Evolutionary conservation across 2,329 filamentous ascomycete genomes (phyloP), one percentile per base, ranked within the genome.

Genomic region (Trichophyton verrucosum): DNA sequence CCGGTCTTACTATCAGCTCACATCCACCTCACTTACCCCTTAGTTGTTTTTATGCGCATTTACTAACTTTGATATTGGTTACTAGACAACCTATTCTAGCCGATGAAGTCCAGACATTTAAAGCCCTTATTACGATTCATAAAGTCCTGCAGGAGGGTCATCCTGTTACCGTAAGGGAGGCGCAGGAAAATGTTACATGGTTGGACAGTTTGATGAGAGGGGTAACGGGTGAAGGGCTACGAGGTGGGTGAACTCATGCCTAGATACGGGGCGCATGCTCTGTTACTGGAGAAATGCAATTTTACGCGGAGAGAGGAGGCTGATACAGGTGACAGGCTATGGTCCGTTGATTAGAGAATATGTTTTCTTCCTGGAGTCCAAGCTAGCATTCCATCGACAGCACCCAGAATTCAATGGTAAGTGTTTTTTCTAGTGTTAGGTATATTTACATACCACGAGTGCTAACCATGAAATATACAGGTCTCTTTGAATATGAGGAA

Each of bases 21-120:
- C 6, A 55, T 55, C 51, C 15, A 15, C n/a, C n/a, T 55, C 33
- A 57, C 53, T 15, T 3, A 15, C 40, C 55, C 55, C 55, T 40
- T 57, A 55, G 20, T 11, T 36, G 30, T 9, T 33, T 30, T 30
- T 2, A 3, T 20, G 27, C 51, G 51, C 51, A 55, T 55, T 44
- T 55, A 27, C 51, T 55, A 3, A 55, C 33, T 33, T 38, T 33
- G 27, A 3, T 15, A 13, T 1, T 1, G 20, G 7, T 42, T n/a
- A 4, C 6, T 64, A 95, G 89, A 70, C 92, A 97, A 78, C 94
- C 94, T n/a, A 91, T 99, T 71, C 84, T 97, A 66, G 92, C 94
- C 75, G 94, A 99, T 73, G 94, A 99, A 78, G 87, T 99, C 44
- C 94, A 99, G 78, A 97, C 94, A 3, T 99, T 97, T 82, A 99